A percentile compares a stretch with the other conserved stretches of the same genome.
phyloP scores from a whole-genome alignment of 2,329 filamentous ascomycete species.

The Fusarium paranaense region DNA sequence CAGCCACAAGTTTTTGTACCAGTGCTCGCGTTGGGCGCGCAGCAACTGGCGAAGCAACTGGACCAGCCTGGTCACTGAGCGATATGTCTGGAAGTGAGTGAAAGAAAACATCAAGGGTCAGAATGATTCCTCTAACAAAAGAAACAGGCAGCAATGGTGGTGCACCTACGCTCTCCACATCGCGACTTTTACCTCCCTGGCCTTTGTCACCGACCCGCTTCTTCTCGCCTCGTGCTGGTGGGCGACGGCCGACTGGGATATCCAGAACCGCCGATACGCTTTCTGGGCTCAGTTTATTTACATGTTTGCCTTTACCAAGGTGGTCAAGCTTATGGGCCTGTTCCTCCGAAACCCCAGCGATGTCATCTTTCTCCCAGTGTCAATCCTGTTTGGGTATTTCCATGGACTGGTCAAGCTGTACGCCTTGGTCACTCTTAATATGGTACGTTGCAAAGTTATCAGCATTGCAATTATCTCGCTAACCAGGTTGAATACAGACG shows the following conservation, averaged over 20 bases:
- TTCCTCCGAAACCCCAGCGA: conserved; percentile 88
- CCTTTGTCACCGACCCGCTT: conserved; percentile 81
- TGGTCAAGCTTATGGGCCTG: conserved; percentile 89
- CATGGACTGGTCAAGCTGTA: conserved; percentile 94
- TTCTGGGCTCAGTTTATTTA: conserved; percentile 75
- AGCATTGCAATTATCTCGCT: conserved; percentile 7
- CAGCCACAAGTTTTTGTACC: conserved; percentile 87
- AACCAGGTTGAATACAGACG: conserved; percentile 67
- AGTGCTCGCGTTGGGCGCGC: conserved; percentile 93
- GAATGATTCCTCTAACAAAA: conserved; percentile 34
- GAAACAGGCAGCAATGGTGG: conserved; percentile 85
- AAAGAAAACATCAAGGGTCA: conserved; percentile 3
- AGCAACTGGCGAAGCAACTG: conserved; percentile 99
- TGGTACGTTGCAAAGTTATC: conserved; percentile 70
- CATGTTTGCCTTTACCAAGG: conserved; percentile 87
- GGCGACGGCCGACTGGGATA: conserved; percentile 72
- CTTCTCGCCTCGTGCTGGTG: conserved; percentile 77
- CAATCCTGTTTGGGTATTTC: conserved; percentile 90
- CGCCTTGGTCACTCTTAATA: conserved; percentile 82
- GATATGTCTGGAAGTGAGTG: conserved; percentile 88
- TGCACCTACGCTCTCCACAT: conserved; percentile 93
- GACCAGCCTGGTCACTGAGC: conserved; percentile 86
- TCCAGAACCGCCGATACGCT: conserved; percentile 62
- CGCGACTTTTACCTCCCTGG: conserved; percentile 91
- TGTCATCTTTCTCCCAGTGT: conserved; percentile 83